Percentiles rank a stretch among this genome's conserved stretches.
These are phyloP conservation scores for Phytophthora ohioensis DNA, from an alignment of 352 stramenopile species.

Conservation along the genomic window DNA sequence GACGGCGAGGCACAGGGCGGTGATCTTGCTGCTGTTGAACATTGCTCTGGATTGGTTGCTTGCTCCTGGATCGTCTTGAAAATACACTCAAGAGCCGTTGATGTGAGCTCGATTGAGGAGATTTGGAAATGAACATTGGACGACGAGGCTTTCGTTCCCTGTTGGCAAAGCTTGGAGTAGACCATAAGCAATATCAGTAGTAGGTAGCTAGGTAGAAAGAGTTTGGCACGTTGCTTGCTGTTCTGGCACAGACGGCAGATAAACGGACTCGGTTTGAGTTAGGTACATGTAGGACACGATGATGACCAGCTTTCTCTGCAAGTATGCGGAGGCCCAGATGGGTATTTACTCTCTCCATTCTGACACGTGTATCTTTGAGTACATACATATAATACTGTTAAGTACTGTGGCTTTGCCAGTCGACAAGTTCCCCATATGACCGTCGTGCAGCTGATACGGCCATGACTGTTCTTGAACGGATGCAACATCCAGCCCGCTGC, in stretches of 20 bases:
- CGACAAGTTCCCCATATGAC: not conserved
- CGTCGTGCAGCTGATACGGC: not conserved
- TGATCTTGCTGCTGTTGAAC: slow-evolving; percentile 25
- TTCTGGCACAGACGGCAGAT: too few relatives aligned
- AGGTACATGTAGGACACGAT: not conserved
- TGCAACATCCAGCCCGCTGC: too few relatives aligned
- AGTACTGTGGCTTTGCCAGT: too few relatives aligned
- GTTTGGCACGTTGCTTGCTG: not conserved
- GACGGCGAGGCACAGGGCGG: slow-evolving; percentile 19
- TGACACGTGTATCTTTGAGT: not conserved
- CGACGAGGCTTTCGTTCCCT: too few relatives aligned
- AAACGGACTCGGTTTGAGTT: too few relatives aligned
- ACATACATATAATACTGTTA: too few relatives aligned
- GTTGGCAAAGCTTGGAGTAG: too few relatives aligned
- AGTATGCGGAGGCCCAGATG: not conserved
- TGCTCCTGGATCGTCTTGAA: not conserved
- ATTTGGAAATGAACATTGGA: slow-evolving; percentile 18
- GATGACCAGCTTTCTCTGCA: not conserved
- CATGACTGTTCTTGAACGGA: not conserved
- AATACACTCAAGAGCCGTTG: too few relatives aligned
- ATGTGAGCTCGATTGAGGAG: slow-evolving; percentile 4
- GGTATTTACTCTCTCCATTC: not conserved
- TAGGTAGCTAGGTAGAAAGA: not conserved
- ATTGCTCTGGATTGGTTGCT: slow-evolving; percentile 1
- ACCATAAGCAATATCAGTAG: too few relatives aligned